Evolutionary conservation across 306 rosid genomes (phyloP).

Genomic region (Begonia fuchsioides): DNA sequence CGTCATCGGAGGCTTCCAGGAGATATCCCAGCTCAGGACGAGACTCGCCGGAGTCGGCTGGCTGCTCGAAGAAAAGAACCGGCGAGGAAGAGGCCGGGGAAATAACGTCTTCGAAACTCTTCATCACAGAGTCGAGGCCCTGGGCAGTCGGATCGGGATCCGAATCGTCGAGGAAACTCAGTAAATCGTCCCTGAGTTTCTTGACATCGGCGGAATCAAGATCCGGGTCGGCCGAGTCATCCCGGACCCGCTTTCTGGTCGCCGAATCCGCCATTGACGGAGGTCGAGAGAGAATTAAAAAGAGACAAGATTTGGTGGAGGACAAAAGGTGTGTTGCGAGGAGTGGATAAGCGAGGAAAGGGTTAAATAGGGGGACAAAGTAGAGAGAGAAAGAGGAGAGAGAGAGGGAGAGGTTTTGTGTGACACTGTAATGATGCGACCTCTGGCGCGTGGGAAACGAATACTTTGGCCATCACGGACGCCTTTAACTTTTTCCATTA

Average conservation of each 20-base stretch:
- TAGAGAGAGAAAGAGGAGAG: conserved; percentile 42
- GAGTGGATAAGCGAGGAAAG: conserved; percentile 14
- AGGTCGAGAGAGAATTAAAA: background rate
- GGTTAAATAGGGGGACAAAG: conserved; percentile 55
- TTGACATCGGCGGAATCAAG: conserved; percentile 28
- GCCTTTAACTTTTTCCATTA: conserved; percentile 25
- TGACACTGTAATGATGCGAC: conserved; percentile 33
- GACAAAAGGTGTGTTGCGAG: conserved; percentile 7
- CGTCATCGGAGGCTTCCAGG: conserved; percentile 69
- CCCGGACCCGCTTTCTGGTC: conserved; percentile 37
- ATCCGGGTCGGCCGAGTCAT: conserved; percentile 27
- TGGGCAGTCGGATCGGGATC: conserved; percentile 16
- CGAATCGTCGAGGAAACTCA: conserved; percentile 49
- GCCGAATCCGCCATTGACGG: conserved; percentile 22
- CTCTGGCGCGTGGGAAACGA: conserved; percentile 66
- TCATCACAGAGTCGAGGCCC: conserved; percentile 4
- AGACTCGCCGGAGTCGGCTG: conserved; percentile 50
- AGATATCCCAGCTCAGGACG: conserved; percentile 62
- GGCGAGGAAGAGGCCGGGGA: conserved; percentile 11
- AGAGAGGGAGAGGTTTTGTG: conserved; percentile 13
- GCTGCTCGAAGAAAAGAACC: conserved; percentile 17
- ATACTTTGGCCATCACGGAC: conserved; percentile 47
- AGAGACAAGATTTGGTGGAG: background rate
- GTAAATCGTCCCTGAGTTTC: conserved; percentile 44
- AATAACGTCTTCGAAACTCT: conserved; percentile 5